Percentiles rank a stretch among this genome's conserved stretches.
These are phyloP conservation scores for Penicillium desertorum DNA, from an alignment of 495 filamentous ascomycete genomes.

Conservation along the genomic window DNA sequence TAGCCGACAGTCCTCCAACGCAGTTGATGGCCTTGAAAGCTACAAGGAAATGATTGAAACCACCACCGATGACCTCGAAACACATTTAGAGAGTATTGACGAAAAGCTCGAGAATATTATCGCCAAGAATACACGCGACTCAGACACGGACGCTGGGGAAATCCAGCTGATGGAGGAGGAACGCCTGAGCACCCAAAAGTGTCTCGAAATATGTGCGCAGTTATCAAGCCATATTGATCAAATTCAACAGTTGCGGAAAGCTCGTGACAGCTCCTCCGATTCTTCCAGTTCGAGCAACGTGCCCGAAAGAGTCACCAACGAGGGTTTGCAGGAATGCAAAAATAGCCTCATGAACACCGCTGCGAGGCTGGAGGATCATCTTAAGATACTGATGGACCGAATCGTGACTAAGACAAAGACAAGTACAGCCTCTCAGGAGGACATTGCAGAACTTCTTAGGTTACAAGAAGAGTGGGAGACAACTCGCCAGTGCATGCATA, in stretches of 20 bases:
- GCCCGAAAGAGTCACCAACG: constrained; percentile 35
- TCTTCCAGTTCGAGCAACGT: not conserved
- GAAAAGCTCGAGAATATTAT: constrained; percentile 31
- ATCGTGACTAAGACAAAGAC: constrained; percentile 35
- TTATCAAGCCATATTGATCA: constrained; percentile 39
- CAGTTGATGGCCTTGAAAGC: constrained; percentile 29
- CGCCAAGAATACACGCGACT: constrained; percentile 10
- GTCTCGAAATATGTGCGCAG: constrained; percentile 43
- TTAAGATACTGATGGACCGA: constrained; percentile 34
- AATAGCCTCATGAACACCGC: constrained; percentile 30
- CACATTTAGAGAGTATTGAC: constrained; percentile 39
- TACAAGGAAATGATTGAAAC: constrained; percentile 39
- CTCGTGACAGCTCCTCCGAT: not conserved
- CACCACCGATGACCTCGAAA: constrained; percentile 40
- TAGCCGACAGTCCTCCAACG: constrained; percentile 31
- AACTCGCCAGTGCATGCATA: constrained; percentile 37
- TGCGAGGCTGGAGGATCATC: constrained; percentile 36
- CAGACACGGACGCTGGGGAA: constrained; percentile 30
- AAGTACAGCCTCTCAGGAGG: constrained; percentile 31
- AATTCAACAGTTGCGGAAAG: constrained; percentile 23
- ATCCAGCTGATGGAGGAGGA: constrained; percentile 38
- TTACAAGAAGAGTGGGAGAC: constrained; percentile 42
- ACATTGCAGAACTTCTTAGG: constrained; percentile 33
- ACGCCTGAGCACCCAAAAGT: constrained; percentile 42
- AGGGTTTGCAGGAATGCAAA: constrained; percentile 43